Evolutionary conservation across 73 alveolate species (phyloP).

Genomic region (Paramecium primaurelia): DNA sequence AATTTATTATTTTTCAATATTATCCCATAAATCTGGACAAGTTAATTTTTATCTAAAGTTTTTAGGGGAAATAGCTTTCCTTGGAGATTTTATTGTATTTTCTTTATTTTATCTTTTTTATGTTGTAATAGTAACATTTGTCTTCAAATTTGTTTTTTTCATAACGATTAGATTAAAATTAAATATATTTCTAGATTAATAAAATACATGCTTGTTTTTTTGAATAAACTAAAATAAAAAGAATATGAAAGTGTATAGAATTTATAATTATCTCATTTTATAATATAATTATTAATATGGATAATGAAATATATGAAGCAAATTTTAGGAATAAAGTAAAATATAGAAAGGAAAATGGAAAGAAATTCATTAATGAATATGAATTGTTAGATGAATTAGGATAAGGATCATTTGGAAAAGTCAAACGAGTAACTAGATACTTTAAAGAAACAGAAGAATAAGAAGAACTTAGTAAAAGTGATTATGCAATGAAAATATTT

Average conservation of each 20-base stretch:
- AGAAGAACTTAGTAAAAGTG: not conserved
- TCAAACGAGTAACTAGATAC: not conserved
- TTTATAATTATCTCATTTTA: not conserved
- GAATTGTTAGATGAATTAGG: not conserved
- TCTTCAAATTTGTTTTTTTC: constrained; percentile 12
- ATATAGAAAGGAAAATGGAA: not conserved
- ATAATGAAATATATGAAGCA: constrained; percentile 11
- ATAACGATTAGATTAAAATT: not conserved
- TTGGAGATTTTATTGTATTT: not conserved
- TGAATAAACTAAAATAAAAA: not conserved
- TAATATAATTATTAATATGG: not conserved
- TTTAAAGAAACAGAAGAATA: not conserved
- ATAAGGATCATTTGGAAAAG: constrained; percentile 28
- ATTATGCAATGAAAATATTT: constrained; percentile 26
- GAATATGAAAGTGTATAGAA: not conserved
- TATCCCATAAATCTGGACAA: constrained; percentile 16
- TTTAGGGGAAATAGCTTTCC: not conserved
- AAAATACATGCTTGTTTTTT: not conserved
- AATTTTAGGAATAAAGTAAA: not conserved
- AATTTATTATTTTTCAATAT: not conserved
- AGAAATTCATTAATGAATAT: not conserved
- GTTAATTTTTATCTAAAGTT: constrained; percentile 1
- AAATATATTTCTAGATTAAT: not conserved
- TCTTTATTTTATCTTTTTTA: not conserved
- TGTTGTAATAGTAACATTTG: not conserved